Evolutionary conservation across 2,329 filamentous ascomycete species (phyloP).

Genomic region (Rhexocercosporidium sp.): DNA sequence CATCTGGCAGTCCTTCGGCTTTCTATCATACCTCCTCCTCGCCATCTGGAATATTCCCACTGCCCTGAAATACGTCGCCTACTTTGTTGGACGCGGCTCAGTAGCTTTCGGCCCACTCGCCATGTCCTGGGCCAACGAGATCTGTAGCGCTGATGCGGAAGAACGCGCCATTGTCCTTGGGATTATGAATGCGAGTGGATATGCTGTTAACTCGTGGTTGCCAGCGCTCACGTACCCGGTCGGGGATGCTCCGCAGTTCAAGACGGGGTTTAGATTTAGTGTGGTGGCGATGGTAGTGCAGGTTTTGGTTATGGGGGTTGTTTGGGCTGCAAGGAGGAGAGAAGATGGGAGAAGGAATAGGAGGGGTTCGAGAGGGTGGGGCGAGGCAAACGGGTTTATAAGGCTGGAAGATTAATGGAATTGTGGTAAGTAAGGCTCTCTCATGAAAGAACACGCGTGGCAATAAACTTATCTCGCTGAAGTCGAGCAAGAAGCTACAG

Average conservation of each 20-base stretch:
- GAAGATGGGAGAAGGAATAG: neutral
- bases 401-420: neutral
- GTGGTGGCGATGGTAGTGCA: conserved; percentile 35
- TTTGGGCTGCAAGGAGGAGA: neutral
- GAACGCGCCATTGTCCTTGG: conserved; percentile 55
- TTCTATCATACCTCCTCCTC: conserved; percentile 44
- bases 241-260: conserved; percentile 47
- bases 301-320: neutral
- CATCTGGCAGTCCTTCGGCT: conserved; percentile 39
- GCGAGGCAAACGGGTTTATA: neutral
- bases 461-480: too few relatives aligned
- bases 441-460: too few relatives aligned
- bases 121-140: conserved; percentile 55
- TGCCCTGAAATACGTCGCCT: conserved; percentile 41
- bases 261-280: conserved; percentile 47
- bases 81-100: conserved; percentile 42
- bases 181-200: conserved; percentile 52
- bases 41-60: conserved; percentile 43
- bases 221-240: conserved; percentile 44
- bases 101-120: conserved; percentile 50
- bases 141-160: conserved; percentile 52
- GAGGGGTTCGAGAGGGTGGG: neutral
- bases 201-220: conserved; percentile 52
- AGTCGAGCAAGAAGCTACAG: too few relatives aligned
- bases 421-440: neutral